phyloP scores from a whole-genome alignment of 78 protist species.

The Parvularia atlantis region DNA sequence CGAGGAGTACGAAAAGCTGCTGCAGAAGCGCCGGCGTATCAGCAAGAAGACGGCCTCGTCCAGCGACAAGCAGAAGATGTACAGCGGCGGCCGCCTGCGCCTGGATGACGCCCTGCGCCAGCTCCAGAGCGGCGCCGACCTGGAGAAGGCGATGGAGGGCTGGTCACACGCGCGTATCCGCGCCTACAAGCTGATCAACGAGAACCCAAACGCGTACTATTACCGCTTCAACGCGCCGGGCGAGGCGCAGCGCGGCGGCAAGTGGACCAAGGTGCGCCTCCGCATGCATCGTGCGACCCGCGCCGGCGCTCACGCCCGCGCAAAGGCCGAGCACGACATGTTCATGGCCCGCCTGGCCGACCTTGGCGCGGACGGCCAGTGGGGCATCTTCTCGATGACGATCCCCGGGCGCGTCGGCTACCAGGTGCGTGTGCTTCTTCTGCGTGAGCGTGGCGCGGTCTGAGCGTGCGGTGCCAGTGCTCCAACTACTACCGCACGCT shows the following conservation, averaged over 20 bases:
- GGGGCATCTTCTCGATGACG: constrained; percentile 50
- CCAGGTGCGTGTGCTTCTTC: constrained; percentile 36
- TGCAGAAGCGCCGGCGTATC: not conserved
- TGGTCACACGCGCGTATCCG: constrained; percentile 18
- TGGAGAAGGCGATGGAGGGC: constrained; percentile 19
- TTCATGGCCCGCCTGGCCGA: constrained; percentile 35
- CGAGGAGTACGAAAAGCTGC: not conserved
- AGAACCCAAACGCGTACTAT: constrained; percentile 59
- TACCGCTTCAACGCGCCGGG: constrained; percentile 56
- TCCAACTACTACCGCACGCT: constrained; percentile 34
- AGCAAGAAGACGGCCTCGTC: not conserved
- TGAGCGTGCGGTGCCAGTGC: constrained; percentile 13
- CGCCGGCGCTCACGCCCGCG: not conserved
- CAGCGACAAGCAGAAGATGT: not conserved
- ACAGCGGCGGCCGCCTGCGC: not conserved
- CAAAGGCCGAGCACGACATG: constrained; percentile 19
- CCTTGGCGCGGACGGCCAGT: constrained; percentile 44
- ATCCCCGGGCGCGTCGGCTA: constrained; percentile 67
- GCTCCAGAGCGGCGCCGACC: not conserved
- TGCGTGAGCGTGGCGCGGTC: not conserved
- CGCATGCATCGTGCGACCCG: not conserved
- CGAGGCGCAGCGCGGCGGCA: constrained; percentile 25
- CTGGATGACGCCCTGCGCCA: not conserved
- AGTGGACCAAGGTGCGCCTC: constrained; percentile 21
- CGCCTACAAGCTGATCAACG: constrained; percentile 3